Evolutionary conservation across 345 rosid genomes (phyloP).

Genomic region (Zanthoxylum bungeanum): DNA sequence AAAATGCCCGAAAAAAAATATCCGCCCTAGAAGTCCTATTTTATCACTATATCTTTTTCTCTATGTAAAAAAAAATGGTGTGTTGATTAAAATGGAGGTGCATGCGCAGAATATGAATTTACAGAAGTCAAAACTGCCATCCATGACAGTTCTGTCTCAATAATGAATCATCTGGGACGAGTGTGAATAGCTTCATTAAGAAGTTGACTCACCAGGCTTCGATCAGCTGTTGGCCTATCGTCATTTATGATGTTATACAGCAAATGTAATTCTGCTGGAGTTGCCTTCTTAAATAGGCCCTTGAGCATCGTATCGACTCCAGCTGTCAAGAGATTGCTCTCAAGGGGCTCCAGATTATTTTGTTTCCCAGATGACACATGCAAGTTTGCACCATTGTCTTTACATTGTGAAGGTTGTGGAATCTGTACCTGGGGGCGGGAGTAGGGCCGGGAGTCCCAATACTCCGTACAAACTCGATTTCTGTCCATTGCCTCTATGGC

Average conservation of each 20-base stretch:
- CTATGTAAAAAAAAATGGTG: constrained; percentile 26
- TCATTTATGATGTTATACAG: constrained; percentile 42
- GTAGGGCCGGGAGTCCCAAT: constrained; percentile 96
- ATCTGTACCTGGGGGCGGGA: constrained; percentile 78
- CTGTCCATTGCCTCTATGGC: constrained; percentile 84
- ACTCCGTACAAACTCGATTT: constrained; percentile 77
- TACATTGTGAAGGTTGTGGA: constrained; percentile 39
- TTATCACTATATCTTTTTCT: background rate
- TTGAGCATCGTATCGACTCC: constrained; percentile 41
- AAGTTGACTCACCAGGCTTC: constrained; percentile 39
- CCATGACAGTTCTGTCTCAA: background rate
- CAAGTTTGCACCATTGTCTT: constrained; percentile 21
- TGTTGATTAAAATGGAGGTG: constrained; percentile 1
- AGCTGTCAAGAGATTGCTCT: constrained; percentile 23
- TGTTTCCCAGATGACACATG: constrained; percentile 24
- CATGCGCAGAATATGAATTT: constrained; percentile 24
- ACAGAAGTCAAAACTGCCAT: constrained; percentile 25
- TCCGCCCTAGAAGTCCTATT: constrained; percentile 6
- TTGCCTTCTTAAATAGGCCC: constrained; percentile 72
- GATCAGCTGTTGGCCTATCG: constrained; percentile 30
- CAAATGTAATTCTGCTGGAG: constrained; percentile 52
- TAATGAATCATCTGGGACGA: constrained; percentile 41
- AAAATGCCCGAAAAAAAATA: background rate
- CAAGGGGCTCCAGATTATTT: constrained; percentile 15
- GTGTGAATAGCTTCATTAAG: constrained; percentile 55